Percentiles rank a stretch among this genome's conserved stretches.
phyloP scores from a whole-genome alignment of 2,329 filamentous ascomycete genomes.

The Pseudofabraea citricarpa region DNA sequence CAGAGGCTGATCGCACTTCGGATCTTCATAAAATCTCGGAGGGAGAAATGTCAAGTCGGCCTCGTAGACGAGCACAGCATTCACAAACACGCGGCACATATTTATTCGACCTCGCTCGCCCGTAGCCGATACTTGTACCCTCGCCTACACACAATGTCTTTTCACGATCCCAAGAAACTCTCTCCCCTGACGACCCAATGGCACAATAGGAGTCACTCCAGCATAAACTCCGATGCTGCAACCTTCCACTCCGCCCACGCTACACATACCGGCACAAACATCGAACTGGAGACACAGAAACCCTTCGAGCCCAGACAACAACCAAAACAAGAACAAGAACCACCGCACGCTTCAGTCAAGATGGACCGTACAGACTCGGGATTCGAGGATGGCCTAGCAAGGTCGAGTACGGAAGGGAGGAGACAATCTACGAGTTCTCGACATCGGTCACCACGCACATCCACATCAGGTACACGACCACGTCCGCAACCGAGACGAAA shows the following conservation, averaged over 20 bases:
- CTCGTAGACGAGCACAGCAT: neutral
- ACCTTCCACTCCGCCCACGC: conserved; percentile 26
- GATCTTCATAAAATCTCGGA: neutral
- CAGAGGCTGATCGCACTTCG: neutral
- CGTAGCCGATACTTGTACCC: neutral
- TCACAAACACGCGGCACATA: neutral
- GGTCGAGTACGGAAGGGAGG: neutral
- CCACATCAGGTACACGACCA: conserved; percentile 4
- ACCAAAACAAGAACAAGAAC: neutral
- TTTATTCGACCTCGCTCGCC: neutral
- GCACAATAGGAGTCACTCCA: conserved; percentile 20
- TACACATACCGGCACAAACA: conserved; percentile 9
- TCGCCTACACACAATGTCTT: conserved; percentile 10
- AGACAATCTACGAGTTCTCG: neutral
- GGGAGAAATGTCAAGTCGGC: neutral
- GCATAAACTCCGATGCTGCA: conserved; percentile 20
- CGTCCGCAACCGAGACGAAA: conserved; percentile 9
- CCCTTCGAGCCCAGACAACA: conserved; percentile 7
- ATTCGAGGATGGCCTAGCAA: conserved; percentile 13
- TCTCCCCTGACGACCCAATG: conserved; percentile 14
- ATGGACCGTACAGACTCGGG: conserved; percentile 26
- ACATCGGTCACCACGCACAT: conserved; percentile 10
- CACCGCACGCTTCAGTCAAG: conserved; percentile 11
- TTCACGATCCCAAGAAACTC: conserved; percentile 10
- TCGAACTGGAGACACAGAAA: conserved; percentile 10